Percentiles rank a stretch among this genome's conserved stretches.
These are phyloP conservation scores for Dothistroma septosporum DNA, from an alignment of 2,329 filamentous ascomycete species.

Conservation along the genomic window DNA sequence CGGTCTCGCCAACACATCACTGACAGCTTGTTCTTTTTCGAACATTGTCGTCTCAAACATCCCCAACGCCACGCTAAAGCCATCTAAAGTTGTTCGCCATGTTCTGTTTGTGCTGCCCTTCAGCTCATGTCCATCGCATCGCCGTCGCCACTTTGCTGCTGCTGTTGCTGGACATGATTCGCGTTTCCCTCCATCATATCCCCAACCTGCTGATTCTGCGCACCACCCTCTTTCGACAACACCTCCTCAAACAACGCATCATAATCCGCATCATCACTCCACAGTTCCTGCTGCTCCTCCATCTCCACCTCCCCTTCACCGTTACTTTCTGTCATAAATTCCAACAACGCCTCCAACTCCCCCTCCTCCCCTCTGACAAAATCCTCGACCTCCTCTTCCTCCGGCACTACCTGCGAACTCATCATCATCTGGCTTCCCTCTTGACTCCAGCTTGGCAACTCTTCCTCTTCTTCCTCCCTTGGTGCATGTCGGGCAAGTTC, in stretches of 20 bases:
- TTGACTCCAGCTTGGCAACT: constrained; percentile 12
- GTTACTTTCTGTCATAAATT: constrained; percentile 37
- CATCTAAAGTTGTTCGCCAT: constrained; percentile 1
- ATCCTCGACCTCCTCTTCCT: constrained; percentile 38
- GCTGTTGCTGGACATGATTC: constrained; percentile 8
- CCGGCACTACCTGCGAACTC: constrained; percentile 11
- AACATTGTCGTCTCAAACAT: constrained; percentile 7
- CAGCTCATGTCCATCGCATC: constrained; percentile 37
- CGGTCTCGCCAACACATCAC: neutral
- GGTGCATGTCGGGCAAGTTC: constrained; percentile 42
- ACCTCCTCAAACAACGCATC: constrained; percentile 63
- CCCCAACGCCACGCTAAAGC: constrained; percentile 30
- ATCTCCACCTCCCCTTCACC: constrained; percentile 7
- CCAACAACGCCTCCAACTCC: constrained; percentile 45
- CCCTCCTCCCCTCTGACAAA: constrained; percentile 42
- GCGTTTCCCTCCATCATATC: neutral
- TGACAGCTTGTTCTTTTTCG: neutral
- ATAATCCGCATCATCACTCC: constrained; percentile 59
- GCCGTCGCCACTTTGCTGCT: constrained; percentile 28
- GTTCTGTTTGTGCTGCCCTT: neutral
- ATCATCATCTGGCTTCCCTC: constrained; percentile 4
- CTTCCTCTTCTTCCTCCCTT: constrained; percentile 17
- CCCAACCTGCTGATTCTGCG: constrained; percentile 5
- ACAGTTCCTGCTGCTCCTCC: constrained; percentile 34
- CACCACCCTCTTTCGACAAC: constrained; percentile 44